Evolutionary conservation across 2,329 filamentous ascomycete species (phyloP), one percentile per base, ranked within the genome.

Genomic region (Colletotrichum melonis): DNA sequence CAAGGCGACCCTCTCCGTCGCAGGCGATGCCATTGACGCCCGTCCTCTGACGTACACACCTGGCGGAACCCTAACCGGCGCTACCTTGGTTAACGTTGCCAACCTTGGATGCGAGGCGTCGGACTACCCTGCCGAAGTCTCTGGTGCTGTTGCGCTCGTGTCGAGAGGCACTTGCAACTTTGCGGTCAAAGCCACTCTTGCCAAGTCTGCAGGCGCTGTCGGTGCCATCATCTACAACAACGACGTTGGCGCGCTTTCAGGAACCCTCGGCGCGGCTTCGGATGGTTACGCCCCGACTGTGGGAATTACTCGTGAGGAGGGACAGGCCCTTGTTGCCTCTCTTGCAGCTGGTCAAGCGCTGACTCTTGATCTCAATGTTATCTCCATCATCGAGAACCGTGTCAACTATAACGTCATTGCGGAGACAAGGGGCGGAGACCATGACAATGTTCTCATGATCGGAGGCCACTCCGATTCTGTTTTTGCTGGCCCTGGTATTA

Each of bases 181-280:
- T 69, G 86, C 84, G 8, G 77, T 85, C 26, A 93, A 93, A 83
- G 86, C 89, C 7, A 80, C 84, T 49, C 81, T 87, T 22, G 91
- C 91, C 28, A 88, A 87, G 71, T 78, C 80, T 0, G 90, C 91
- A 1, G 89, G 91, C 22, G 92, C 92, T 1, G 79, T 80, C 0
- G 92, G 83, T 1, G 87, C 86, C 1, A 78, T 93, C 66, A 84
- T 93, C 72, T 92, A 92, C 82, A 92, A 93, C 84, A 92, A 92
- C 73, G 86, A 83, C 4, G 80, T 85, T 0, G 90, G 89, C 2
- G 71, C 80, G 3, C 69, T 85, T 1, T 78, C 86, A 7, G 91
- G 89, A 35, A 92, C 90, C 2, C 83, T 93, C 1, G 90, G 89
- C 62, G 81, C 79, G 7, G 83, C 85, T 0, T 84, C 84, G 57